Conservation (phyloP, 306 rosid species). For the Clitoria ternatea region DNA sequence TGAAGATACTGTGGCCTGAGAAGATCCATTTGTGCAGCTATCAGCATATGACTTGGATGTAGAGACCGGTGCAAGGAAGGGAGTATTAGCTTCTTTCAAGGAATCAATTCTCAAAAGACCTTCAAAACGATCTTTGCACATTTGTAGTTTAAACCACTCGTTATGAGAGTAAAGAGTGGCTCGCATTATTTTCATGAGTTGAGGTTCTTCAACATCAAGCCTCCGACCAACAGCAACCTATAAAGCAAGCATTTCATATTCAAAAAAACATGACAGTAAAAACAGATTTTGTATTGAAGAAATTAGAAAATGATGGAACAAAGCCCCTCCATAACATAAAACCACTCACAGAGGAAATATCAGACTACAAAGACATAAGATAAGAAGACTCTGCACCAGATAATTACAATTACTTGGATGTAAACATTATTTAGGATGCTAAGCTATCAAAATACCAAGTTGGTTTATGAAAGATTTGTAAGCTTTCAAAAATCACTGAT, state of each 20-base stretch:
- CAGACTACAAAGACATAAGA: neutral
- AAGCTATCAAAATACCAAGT: neutral
- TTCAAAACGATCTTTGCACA: slow-evolving; percentile 96
- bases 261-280: neutral
- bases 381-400: neutral
- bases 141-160: slow-evolving; percentile 97
- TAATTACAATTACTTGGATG: neutral
- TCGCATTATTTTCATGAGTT: slow-evolving; percentile 89
- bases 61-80: slow-evolving; percentile 46
- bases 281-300: neutral
- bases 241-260: slow-evolving; percentile 2
- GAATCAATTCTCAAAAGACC: slow-evolving; percentile 75
- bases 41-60: slow-evolving; percentile 64
- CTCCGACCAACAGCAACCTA: slow-evolving; percentile 90
- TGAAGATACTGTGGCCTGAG: slow-evolving; percentile 74
- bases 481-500: neutral
- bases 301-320: neutral
- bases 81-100: slow-evolving; percentile 68
- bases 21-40: slow-evolving; percentile 77
- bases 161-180: slow-evolving; percentile 75
- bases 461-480: neutral
- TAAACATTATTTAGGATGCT: neutral
- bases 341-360: neutral
- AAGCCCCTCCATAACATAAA: neutral
- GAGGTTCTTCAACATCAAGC: slow-evolving; percentile 96